Evolutionary conservation across 768 basidiomycete genomes (phyloP).

Genomic region (Terana coerulea): DNA sequence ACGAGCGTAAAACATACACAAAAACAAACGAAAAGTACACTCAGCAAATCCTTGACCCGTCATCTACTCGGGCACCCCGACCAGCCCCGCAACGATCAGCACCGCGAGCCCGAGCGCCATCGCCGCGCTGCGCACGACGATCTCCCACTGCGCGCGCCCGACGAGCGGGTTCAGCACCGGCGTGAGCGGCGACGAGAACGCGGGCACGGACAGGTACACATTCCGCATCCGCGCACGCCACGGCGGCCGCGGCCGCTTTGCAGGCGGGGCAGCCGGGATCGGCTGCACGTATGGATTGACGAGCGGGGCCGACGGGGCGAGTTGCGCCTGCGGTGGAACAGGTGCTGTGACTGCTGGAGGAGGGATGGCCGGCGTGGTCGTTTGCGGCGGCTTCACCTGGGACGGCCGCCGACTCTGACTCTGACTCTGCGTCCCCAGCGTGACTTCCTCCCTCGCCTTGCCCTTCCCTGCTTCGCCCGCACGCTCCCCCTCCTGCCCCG

Average conservation of each 20-base stretch:
- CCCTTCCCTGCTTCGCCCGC: neutral
- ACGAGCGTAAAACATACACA: neutral
- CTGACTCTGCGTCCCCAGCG: neutral
- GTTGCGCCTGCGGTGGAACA: neutral
- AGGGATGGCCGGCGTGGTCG: neutral
- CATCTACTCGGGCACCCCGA: slow-evolving; percentile 30
- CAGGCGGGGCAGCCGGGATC: slow-evolving; percentile 9
- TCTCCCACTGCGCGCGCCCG: slow-evolving; percentile 82
- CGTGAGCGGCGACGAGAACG: slow-evolving; percentile 69
- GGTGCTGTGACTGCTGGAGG: neutral
- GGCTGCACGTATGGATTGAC: neutral
- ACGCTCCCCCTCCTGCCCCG: neutral
- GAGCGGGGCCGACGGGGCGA: neutral
- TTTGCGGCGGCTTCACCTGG: too few species aligned
- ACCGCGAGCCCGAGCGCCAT: slow-evolving; percentile 41
- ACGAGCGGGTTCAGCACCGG: slow-evolving; percentile 65
- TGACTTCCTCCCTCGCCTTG: neutral
- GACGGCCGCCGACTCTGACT: neutral
- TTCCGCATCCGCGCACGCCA: slow-evolving; percentile 38
- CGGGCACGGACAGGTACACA: slow-evolving; percentile 53
- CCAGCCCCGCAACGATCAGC: slow-evolving; percentile 27
- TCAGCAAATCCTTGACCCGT: neutral
- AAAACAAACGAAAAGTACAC: neutral
- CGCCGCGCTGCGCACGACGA: slow-evolving; percentile 58
- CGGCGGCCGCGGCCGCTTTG: slow-evolving; percentile 7